These are phyloP conservation scores for Galerina sulciceps DNA, from an alignment of 768 basidiomycete species.

Conservation along the genomic window DNA sequence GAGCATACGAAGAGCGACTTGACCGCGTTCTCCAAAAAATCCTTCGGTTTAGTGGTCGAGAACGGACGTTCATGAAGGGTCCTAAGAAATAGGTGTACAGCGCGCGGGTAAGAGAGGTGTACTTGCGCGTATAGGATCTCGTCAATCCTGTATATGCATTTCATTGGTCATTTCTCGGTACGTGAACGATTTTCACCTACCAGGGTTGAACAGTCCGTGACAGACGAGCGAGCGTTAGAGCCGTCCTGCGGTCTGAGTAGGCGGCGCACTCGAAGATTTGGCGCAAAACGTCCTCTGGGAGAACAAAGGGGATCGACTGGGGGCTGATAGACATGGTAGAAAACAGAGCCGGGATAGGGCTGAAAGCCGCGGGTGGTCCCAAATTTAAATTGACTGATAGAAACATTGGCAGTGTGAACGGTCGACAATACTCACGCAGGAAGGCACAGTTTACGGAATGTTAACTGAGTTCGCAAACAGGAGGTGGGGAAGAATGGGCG, in stretches of 20 bases:
- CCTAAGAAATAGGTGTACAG: conserved; percentile 38
- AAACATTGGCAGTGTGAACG: too few relatives aligned
- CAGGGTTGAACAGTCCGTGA: conserved; percentile 35
- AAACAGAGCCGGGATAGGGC: not conserved
- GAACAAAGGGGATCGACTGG: not conserved
- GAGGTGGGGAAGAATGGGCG: too few relatives aligned
- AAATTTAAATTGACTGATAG: too few relatives aligned
- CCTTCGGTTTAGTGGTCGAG: conserved; percentile 27
- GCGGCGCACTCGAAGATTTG: conserved; percentile 40
- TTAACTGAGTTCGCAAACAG: too few relatives aligned
- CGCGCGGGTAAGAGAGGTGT: conserved; percentile 33
- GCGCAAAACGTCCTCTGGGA: conserved; percentile 41
- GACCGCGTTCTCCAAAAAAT: conserved; percentile 39
- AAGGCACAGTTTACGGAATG: too few relatives aligned
- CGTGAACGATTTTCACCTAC: conserved; percentile 21
- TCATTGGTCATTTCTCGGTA: too few relatives aligned
- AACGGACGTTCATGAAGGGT: conserved; percentile 36
- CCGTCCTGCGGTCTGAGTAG: conserved; percentile 31
- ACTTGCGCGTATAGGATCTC: conserved; percentile 39
- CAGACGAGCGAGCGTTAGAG: conserved; percentile 33
- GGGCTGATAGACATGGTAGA: not conserved
- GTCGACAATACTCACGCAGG: too few relatives aligned
- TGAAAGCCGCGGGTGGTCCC: not conserved
- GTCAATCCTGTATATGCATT: conserved; percentile 33
- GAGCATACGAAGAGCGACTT: conserved; percentile 39